Percentiles rank a stretch among this genome's conserved stretches.
Conservation (phyloP, 1,139 yeast species). For the Sugiyamaella paludigena region DNA sequence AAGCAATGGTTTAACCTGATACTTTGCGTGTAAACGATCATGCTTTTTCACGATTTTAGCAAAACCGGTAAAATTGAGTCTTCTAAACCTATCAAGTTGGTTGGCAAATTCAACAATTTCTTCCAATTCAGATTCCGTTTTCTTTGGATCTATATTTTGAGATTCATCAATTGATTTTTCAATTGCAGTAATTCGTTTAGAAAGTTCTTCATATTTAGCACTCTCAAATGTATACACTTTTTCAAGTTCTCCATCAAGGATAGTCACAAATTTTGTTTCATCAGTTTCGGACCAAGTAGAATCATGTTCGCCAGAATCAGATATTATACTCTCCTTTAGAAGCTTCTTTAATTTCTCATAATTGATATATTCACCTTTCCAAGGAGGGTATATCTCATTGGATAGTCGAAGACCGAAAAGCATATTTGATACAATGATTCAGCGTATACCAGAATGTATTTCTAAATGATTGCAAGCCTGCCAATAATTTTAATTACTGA, state of each 20-base stretch:
- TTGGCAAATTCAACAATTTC: slow-evolving; percentile 71
- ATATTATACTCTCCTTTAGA: slow-evolving; percentile 71
- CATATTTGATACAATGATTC: slow-evolving; percentile 47
- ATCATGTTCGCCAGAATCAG: slow-evolving; percentile 29
- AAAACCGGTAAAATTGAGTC: slow-evolving; percentile 92
- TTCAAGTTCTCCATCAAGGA: slow-evolving; percentile 82
- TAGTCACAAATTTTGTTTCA: slow-evolving; percentile 76
- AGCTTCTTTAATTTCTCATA: slow-evolving; percentile 78
- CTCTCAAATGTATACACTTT: slow-evolving; percentile 89
- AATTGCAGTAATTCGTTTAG: slow-evolving; percentile 58
- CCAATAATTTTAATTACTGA: too few species aligned
- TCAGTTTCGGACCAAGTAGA: slow-evolving; percentile 70
- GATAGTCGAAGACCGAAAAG: slow-evolving; percentile 81
- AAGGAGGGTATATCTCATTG: slow-evolving; percentile 79
- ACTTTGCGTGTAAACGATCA: slow-evolving; percentile 81
- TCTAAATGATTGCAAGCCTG: too few species aligned
- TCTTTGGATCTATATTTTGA: slow-evolving; percentile 50
- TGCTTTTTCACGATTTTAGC: slow-evolving; percentile 93
- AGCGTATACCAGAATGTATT: too few species aligned
- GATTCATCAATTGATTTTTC: slow-evolving; percentile 44
- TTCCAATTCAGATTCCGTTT: slow-evolving; percentile 67
- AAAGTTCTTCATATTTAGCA: slow-evolving; percentile 65
- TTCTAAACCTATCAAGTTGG: slow-evolving; percentile 83
- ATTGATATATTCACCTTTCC: slow-evolving; percentile 80
- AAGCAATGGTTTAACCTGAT: slow-evolving; percentile 82